A percentile compares a stretch with the other conserved stretches of the same genome.
Evolutionary conservation across 2,329 filamentous ascomycete genomes (phyloP).

Genomic region (Neospermospora avenae): DNA sequence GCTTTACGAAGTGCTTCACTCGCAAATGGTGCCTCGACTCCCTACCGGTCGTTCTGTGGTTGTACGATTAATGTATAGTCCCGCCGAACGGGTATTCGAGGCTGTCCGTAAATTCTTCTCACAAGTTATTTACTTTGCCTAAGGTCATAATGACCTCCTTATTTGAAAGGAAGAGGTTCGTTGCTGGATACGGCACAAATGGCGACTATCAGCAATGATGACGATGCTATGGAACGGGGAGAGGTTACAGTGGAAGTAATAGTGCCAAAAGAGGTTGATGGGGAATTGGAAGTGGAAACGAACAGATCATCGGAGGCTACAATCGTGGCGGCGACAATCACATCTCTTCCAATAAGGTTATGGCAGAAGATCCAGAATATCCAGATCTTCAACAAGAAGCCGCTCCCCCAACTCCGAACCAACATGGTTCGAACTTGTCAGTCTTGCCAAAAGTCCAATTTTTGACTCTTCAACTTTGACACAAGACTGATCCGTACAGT

Average conservation of each 20-base stretch:
- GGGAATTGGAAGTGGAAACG: neutral
- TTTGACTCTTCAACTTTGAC: neutral
- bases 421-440: neutral
- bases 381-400: neutral
- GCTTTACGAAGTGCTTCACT: neutral
- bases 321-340: neutral
- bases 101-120: neutral
- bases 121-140: too few relatives aligned
- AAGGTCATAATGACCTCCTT: too few relatives aligned
- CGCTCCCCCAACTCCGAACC: neutral
- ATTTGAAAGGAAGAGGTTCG: neutral
- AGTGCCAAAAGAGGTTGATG: too few relatives aligned
- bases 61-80: neutral
- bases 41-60: neutral
- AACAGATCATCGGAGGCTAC: neutral
- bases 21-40: neutral
- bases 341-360: neutral
- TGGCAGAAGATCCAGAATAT: neutral
- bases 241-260: neutral
- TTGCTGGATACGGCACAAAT: neutral
- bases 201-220: neutral
- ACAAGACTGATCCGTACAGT: too few relatives aligned
- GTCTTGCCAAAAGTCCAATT: neutral
- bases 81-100: neutral
- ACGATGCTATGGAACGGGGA: conserved; percentile 1